Conservation (phyloP, 1,284 basidiomycete species). For the Pyrrhoderma noxium region DNA sequence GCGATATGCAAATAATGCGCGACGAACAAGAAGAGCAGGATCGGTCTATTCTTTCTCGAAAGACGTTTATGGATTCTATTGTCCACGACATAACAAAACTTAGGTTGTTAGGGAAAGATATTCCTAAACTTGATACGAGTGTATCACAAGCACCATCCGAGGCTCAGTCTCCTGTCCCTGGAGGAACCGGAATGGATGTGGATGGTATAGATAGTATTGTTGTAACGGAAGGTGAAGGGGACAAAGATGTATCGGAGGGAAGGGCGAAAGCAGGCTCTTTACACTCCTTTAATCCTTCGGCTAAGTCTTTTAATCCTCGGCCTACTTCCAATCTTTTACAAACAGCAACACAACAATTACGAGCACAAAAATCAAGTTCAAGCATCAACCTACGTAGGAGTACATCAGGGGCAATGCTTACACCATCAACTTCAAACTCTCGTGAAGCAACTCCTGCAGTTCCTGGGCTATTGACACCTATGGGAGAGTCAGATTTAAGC, state of each 20-base stretch:
- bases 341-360: slow-evolving; percentile 10
- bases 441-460: slow-evolving; percentile 23
- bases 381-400: neutral
- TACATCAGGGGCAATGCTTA: too few relatives aligned
- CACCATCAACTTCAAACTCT: slow-evolving; percentile 17
- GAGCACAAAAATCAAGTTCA: slow-evolving; percentile 8
- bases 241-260: slow-evolving; percentile 26
- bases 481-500: slow-evolving; percentile 14
- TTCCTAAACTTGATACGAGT: slow-evolving; percentile 3
- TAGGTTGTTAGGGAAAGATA: slow-evolving; percentile 57
- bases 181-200: slow-evolving; percentile 18
- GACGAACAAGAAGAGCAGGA: slow-evolving; percentile 67
- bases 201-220: slow-evolving; percentile 22
- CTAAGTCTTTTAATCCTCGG: slow-evolving; percentile 30
- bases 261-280: neutral
- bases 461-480: slow-evolving; percentile 13
- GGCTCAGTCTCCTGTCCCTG: slow-evolving; percentile 25
- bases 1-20: slow-evolving; percentile 67
- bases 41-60: slow-evolving; percentile 58
- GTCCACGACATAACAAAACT: slow-evolving; percentile 54
- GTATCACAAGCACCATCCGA: slow-evolving; percentile 27
- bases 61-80: slow-evolving; percentile 56
- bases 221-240: slow-evolving; percentile 34
- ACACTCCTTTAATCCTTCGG: slow-evolving; percentile 27
- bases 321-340: slow-evolving; percentile 14